Conservation (phyloP, 1,139 yeast species). For the Zhuliangozyma parablackwelliae region DNA sequence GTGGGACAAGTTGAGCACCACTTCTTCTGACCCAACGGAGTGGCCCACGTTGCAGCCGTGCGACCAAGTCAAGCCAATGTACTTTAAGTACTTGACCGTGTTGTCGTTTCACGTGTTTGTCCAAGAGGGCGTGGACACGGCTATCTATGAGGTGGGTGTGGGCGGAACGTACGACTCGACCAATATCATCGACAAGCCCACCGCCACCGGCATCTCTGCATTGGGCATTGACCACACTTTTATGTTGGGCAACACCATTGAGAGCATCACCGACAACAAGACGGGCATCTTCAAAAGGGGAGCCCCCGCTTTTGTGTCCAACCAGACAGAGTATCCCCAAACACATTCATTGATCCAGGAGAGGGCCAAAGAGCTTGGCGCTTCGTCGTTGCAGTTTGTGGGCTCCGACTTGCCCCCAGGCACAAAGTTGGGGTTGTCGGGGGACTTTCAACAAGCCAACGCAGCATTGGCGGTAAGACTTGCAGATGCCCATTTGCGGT, state of each 20-base stretch:
- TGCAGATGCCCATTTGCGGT: conserved; percentile 56
- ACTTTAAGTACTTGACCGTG: conserved; percentile 85
- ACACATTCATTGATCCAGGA: conserved; percentile 50
- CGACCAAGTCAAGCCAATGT: conserved; percentile 77
- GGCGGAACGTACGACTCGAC: conserved; percentile 98
- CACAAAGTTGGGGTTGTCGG: conserved; percentile 71
- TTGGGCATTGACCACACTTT: conserved; percentile 91
- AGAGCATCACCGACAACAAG: conserved; percentile 93
- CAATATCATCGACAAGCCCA: conserved; percentile 73
- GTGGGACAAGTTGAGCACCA: conserved; percentile 71
- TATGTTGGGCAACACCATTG: conserved; percentile 84
- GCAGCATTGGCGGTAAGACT: conserved; percentile 87
- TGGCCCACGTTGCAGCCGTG: conserved; percentile 71
- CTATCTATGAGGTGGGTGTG: conserved; percentile 95
- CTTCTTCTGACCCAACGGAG: conserved; percentile 49
- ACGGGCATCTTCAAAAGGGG: conserved; percentile 82
- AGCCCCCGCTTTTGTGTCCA: conserved; percentile 62
- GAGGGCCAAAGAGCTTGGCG: conserved; percentile 64
- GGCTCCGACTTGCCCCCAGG: conserved; percentile 22
- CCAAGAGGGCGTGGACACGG: conserved; percentile 84
- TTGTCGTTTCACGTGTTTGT: conserved; percentile 87
- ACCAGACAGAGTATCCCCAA: conserved; percentile 49
- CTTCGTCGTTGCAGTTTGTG: conserved; percentile 50
- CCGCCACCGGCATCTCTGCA: conserved; percentile 81
- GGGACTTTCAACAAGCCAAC: conserved; percentile 78